These are phyloP conservation scores for Withania somnifera DNA, from an alignment of 305 asterid species.

Conservation along the genomic window DNA sequence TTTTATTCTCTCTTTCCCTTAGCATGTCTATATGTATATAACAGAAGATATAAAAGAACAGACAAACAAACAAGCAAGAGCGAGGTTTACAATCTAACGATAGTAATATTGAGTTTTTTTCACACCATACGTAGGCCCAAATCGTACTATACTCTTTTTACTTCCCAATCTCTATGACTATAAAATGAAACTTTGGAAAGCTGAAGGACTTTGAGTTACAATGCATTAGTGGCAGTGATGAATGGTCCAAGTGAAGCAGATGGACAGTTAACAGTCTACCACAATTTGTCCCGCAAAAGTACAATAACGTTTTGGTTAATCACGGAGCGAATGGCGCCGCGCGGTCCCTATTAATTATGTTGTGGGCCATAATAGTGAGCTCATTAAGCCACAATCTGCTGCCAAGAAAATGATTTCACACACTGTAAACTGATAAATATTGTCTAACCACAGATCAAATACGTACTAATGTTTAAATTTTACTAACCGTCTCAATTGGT, in stretches of 20 bases:
- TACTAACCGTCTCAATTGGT: background rate
- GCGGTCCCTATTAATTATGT: constrained; percentile 14
- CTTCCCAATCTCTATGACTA: background rate
- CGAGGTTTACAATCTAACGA: background rate
- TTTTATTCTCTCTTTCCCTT: background rate
- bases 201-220: background rate
- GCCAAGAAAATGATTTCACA: background rate
- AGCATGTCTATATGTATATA: too few relatives aligned
- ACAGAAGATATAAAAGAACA: too few relatives aligned
- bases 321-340: constrained; percentile 51
- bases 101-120: background rate
- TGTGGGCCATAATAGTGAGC: background rate
- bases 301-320: constrained; percentile 7
- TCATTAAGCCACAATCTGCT: background rate
- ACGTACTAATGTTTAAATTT: background rate
- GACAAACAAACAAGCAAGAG: background rate
- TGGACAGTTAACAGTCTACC: background rate
- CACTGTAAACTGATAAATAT: background rate
- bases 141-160: background rate
- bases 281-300: background rate
- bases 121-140: background rate
- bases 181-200: background rate
- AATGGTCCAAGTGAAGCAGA: background rate
- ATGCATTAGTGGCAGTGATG: background rate
- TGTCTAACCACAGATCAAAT: background rate